Percentiles rank a stretch among this genome's conserved stretches.
phyloP scores from a whole-genome alignment of 1,139 yeast species.

The Chernovozyma sophiae-reginae region DNA sequence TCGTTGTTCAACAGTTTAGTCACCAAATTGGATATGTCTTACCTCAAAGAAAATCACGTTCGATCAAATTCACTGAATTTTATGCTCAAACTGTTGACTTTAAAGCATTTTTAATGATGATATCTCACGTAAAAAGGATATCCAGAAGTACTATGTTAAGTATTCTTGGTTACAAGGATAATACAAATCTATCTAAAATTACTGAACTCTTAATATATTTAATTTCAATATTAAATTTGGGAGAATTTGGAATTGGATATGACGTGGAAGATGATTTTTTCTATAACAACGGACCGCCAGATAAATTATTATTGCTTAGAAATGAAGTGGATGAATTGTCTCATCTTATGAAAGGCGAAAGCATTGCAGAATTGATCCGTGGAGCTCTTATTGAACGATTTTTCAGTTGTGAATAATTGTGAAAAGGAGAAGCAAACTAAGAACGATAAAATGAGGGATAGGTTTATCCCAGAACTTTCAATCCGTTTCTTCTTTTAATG shows the following conservation, averaged over 20 bases:
- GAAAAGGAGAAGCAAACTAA: background rate
- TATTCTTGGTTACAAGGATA: conserved; percentile 22
- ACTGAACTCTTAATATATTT: conserved; percentile 16
- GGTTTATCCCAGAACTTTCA: background rate
- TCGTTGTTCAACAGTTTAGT: conserved; percentile 11
- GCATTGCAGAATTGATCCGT: conserved; percentile 25
- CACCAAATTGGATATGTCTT: conserved; percentile 19
- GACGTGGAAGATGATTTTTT: conserved; percentile 20
- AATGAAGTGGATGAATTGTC: conserved; percentile 20
- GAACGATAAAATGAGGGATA: background rate
- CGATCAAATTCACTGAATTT: conserved; percentile 18
- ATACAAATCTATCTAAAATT: conserved; percentile 8
- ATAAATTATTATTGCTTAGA: conserved; percentile 8
- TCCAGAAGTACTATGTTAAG: conserved; percentile 19
- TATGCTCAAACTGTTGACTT: conserved; percentile 23
- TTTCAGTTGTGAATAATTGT: conserved; percentile 9
- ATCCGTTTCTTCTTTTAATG: background rate
- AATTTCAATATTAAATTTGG: conserved; percentile 24
- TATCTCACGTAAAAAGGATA: conserved; percentile 22
- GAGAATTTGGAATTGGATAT: conserved; percentile 27
- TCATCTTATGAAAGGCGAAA: conserved; percentile 21
- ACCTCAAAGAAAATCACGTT: conserved; percentile 15
- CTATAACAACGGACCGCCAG: conserved; percentile 14
- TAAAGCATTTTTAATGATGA: conserved; percentile 25
- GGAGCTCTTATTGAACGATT: conserved; percentile 24